Conservation (phyloP, 768 basidiomycete species). For the Lentinula guzmanii region DNA sequence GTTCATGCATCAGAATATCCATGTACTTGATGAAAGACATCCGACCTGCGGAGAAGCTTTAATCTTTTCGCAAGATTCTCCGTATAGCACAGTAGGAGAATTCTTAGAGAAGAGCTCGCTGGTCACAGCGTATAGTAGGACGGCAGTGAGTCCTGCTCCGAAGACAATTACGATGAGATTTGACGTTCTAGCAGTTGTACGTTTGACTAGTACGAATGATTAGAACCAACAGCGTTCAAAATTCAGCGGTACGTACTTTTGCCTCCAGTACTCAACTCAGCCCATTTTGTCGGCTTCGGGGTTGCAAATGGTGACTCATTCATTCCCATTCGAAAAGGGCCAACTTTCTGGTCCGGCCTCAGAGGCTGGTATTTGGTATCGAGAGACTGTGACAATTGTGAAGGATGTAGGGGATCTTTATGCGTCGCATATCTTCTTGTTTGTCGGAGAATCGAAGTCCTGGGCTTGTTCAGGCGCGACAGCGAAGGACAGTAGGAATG, state of each 20-base stretch:
- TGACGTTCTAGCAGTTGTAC: constrained; percentile 43
- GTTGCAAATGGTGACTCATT: constrained; percentile 47
- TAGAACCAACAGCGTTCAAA: neutral
- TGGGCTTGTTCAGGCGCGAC: neutral
- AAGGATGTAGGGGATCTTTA: constrained; percentile 35
- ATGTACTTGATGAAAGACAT: constrained; percentile 5
- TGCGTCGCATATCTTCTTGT: constrained; percentile 42
- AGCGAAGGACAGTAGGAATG: neutral
- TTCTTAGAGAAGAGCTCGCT: constrained; percentile 87
- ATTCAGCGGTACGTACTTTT: constrained; percentile 48
- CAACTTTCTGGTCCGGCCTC: constrained; percentile 49
- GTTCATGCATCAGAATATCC: constrained; percentile 8
- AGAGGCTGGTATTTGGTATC: constrained; percentile 45
- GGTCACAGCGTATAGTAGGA: constrained; percentile 73
- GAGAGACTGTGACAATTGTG: constrained; percentile 57
- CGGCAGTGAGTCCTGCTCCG: constrained; percentile 74
- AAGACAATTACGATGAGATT: constrained; percentile 56
- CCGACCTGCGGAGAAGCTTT: constrained; percentile 39
- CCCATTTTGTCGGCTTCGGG: constrained; percentile 67
- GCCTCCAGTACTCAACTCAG: constrained; percentile 66
- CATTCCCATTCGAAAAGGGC: constrained; percentile 74
- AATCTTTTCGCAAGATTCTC: constrained; percentile 50
- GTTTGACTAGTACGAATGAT: constrained; percentile 28
- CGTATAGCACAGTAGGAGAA: constrained; percentile 78
- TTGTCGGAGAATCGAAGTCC: neutral